Evolutionary conservation across 768 basidiomycete genomes (phyloP).

Genomic region (Leucosporidium scottii): DNA sequence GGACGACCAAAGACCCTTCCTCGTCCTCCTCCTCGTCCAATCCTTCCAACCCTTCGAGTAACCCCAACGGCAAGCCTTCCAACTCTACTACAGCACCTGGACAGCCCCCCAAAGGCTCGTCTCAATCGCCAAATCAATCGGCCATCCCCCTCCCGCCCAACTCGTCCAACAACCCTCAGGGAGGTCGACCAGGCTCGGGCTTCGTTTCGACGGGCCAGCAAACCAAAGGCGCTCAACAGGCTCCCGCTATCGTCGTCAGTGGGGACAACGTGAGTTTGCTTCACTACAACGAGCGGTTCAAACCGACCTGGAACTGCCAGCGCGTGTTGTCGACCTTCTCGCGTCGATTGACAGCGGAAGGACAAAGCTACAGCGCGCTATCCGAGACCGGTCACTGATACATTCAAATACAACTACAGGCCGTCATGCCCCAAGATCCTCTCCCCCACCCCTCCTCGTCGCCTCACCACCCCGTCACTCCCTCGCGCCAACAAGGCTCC

Average conservation of each 20-base stretch:
- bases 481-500: constrained; percentile 27
- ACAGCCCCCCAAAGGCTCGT: not conserved
- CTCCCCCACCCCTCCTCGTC: constrained; percentile 43
- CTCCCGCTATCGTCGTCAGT: constrained; percentile 27
- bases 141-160: not conserved
- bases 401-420: constrained; percentile 20
- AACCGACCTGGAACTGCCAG: not conserved
- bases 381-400: not conserved
- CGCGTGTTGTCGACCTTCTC: too few relatives aligned
- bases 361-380: not conserved
- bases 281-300: too few relatives aligned
- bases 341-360: too few relatives aligned
- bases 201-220: constrained; percentile 23
- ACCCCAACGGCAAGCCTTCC: not conserved
- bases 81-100: not conserved
- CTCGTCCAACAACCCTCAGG: not conserved
- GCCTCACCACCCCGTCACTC: constrained; percentile 39
- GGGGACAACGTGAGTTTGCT: constrained; percentile 21
- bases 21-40: constrained; percentile 22
- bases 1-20: constrained; percentile 11
- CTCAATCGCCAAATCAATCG: not conserved
- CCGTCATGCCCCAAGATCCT: constrained; percentile 45
- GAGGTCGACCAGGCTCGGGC: constrained; percentile 10
- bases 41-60: not conserved
- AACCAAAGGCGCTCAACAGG: constrained; percentile 1